Evolutionary conservation across 2,329 filamentous ascomycete species (phyloP), one percentile per base, ranked within the genome.

Genomic region (Aspergillus carbonarius): DNA sequence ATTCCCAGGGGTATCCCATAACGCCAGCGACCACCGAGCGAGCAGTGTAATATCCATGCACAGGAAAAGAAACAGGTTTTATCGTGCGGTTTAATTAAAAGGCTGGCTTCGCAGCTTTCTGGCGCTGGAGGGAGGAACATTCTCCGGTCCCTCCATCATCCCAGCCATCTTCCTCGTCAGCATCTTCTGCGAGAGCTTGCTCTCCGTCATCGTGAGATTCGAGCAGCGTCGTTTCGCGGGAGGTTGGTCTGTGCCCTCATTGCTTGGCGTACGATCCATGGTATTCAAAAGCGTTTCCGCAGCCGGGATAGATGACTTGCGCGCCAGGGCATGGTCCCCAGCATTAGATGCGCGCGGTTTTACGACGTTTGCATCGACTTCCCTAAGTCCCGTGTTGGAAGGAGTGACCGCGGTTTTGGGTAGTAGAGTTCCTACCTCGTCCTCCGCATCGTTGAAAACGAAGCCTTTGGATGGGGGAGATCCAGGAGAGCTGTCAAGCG

Each of bases 321-420:
- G 53, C 30, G 52, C 32, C 35, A 54, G 10, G 2, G 17, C 42
- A 17, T 65, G 61, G 5, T 63, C 65, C 20, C 60, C 63, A 6
- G 59, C 50, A 51, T 61, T 68, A 68, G 50, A 65, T 54, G 50
- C 62, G 59, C 64, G 62, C 60, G 67, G 70, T 69, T 66, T 75
- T 62, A 71, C 73, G 67, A 80, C 74, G 70, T 80, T 80, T 67
- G 79, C 66, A 72, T 83, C 78, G 76, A 82, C 74, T 76, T 83
- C 80, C 74, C 79, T 79, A 71, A 83, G 74, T 63, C 78, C 74
- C 63, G 67, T 68, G 66, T 74, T 78, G 70, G 74, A 74, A 60
- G 71, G 70, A 53, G 66, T 68, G 57, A 64, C 60, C 60, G 63
- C 60, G 58, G 66, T 64, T 53, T 70, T 64, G 44, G 70, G 60